Base-by-base conservation (phyloP, 2,329 filamentous ascomycete species). In the Diaporthe batatas region DNA sequence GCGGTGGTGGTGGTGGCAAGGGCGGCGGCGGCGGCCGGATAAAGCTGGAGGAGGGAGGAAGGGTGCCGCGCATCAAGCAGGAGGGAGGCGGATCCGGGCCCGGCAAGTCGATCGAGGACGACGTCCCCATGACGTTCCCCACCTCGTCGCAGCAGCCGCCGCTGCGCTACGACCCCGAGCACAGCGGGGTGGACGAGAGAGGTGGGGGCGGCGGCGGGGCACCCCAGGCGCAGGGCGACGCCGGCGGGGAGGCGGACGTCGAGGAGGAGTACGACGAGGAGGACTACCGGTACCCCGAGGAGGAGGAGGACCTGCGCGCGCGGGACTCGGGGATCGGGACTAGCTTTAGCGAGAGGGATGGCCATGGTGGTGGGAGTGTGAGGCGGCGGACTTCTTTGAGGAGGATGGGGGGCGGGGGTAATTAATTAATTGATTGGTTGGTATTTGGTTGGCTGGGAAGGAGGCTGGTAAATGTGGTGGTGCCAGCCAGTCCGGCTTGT, bases 281-380 rank as follows among this genome's bases (percentile, higher is more conserved):
- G 2, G n/a, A 12, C 32, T 44, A 44, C 16, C 6, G 16, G 14
- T 44, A 16, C 42, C 42, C 1, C 7, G 53, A 21, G 6, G 53
- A 34, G 5, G 77, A 71, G 47, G 77, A 72, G 47, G 76, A 76
- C 36, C 79, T 73, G 44, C 82, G 74, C 59, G 80, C 70, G 76
- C 77, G 81, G 11, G 86, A 88, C 76, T 87, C 84, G 23, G 88
- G 88, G 0, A 79, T 88, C 72, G 89, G 89, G 4, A 91, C 89
- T 34, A 90, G 88, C 74, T 87, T 83, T 73, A 85, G 83, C 23
- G 74, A 75, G 54, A 72, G 72, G 53, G 74, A 72, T 44, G 47
- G 44, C 6, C n/a, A 49, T n/a, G 67, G 65, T n/a, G 67, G 64
- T 12, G 67, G 65, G 12, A 32, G 49, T 3, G 18, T 75, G 7